Base-by-base conservation (phyloP, 345 rosid species). In the Eucalyptus erythrocorys region DNA sequence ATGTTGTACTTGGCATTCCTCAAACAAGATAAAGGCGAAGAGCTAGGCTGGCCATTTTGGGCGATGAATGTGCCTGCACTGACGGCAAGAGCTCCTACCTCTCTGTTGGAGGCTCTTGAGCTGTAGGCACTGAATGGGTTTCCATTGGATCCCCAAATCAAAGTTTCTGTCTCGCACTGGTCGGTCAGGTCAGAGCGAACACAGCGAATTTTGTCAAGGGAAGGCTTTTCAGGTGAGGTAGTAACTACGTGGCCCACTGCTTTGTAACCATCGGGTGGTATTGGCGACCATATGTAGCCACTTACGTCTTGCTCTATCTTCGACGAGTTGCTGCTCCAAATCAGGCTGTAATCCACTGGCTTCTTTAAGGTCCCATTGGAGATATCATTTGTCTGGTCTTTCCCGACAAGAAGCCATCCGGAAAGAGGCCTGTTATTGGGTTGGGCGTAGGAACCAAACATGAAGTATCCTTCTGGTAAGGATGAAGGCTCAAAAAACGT, bases 401-500 rank as follows among this genome's bases (percentile, higher is more conserved):
- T 87, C 89, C 89, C 91, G 14, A 89, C 48, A 24, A 90, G 91
- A 68, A 90, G 26, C 61, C 91, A 86, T 13, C 91, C 91, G 34
- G 45, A 90, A 47, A 90, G 89, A 21, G 89, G 87, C 53, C 48
- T 85, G 37, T 90, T 90, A 85, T 87, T 87, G 49, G 91, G 88
- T 76, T 90, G 89, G 76, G 89, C 91, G 21, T 87, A 88, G n/a
- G 87, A 85, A 34, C 91, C 91, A 34, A 90, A 80, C 91, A 90
- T 85, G 86, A 88, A 90, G 86, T 85, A 90, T 43, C 91, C 91
- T 43, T 90, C 89, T 8, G 89, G 88, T 32, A 90, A 19, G n/a
- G 90, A 81, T 11, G 91, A 88, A 42, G 91, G 91, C 80, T 90
- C 91, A 40, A 88, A 88, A n/a, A 90, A 90, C 2, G 91, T 71